These are phyloP conservation scores for Rhododendron mucronatum DNA, from an alignment of 148 eudicot species.

Conservation along the genomic window DNA sequence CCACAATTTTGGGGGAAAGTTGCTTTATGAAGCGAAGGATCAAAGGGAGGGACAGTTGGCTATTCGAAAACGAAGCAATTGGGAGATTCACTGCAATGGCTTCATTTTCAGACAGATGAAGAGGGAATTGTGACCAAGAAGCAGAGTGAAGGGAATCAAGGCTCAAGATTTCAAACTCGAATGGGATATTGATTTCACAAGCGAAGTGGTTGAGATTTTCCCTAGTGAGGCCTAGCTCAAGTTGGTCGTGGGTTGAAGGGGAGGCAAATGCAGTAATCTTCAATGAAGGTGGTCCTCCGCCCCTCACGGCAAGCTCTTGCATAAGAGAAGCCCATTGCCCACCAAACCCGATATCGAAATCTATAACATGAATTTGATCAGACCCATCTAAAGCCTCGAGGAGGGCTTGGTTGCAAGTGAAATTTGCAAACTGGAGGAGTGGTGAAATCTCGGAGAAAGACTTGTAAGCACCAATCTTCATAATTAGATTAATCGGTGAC, in stretches of 20 bases:
- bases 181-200: slow-evolving; percentile 55
- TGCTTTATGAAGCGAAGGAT: slow-evolving; percentile 70
- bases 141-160: slow-evolving; percentile 52
- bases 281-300: slow-evolving; percentile 46
- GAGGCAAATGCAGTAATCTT: slow-evolving; percentile 78
- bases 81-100: slow-evolving; percentile 82
- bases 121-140: slow-evolving; percentile 48
- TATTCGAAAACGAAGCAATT: slow-evolving; percentile 41
- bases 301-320: slow-evolving; percentile 82
- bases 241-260: slow-evolving; percentile 42
- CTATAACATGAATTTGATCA: slow-evolving; percentile 61
- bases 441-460: slow-evolving; percentile 88
- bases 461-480: slow-evolving; percentile 85
- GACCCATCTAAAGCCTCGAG: slow-evolving; percentile 69
- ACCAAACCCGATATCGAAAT: slow-evolving; percentile 90
- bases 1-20: slow-evolving; percentile 65
- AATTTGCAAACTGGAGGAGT: slow-evolving; percentile 64
- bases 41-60: slow-evolving; percentile 44
- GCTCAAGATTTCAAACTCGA: slow-evolving; percentile 64
- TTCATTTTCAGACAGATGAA: slow-evolving; percentile 54
- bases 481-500: slow-evolving; percentile 63
- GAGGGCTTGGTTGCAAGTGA: slow-evolving; percentile 79
- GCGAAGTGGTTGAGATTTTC: slow-evolving; percentile 87
- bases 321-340: slow-evolving; percentile 96
- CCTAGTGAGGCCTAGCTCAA: slow-evolving; percentile 61